phyloP scores from a whole-genome alignment of 2,329 filamentous ascomycete species.

The Xylaria sp. region DNA sequence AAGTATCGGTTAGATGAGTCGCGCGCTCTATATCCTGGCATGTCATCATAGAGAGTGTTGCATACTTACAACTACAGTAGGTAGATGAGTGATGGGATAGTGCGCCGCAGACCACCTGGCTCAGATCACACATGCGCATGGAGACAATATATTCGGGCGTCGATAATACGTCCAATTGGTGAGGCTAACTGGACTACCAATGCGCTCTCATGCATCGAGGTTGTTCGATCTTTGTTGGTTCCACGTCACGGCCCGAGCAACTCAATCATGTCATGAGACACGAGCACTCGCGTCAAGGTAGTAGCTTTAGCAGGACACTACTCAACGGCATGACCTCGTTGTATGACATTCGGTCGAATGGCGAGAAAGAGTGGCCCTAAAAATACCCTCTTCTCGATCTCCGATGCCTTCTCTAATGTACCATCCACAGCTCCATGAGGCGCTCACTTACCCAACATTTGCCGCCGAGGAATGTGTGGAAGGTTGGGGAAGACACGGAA shows the following conservation, averaged over 20 bases:
- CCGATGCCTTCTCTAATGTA: too few relatives aligned
- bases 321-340: background rate
- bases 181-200: conserved; percentile 15
- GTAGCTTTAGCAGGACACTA: conserved; percentile 1
- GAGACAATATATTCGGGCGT: conserved; percentile 3
- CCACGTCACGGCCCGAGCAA: conserved; percentile 23
- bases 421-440: background rate
- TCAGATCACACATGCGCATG: conserved; percentile 8
- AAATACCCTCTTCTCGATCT: background rate
- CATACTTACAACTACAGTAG: background rate
- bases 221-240: conserved; percentile 16
- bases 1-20: background rate
- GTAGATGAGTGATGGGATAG: conserved; percentile 1
- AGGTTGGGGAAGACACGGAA: background rate
- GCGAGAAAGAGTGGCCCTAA: background rate
- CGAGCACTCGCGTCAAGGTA: conserved; percentile 12
- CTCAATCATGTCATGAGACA: conserved; percentile 17
- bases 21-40: background rate
- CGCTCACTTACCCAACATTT: background rate
- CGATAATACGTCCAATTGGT: background rate
- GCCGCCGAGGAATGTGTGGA: background rate
- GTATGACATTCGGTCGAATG: background rate
- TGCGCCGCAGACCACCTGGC: conserved; percentile 6
- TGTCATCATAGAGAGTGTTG: background rate
- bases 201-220: background rate